Evolutionary conservation across 148 eudicot genomes (phyloP).

Genomic region (Simmondsia chinensis): DNA sequence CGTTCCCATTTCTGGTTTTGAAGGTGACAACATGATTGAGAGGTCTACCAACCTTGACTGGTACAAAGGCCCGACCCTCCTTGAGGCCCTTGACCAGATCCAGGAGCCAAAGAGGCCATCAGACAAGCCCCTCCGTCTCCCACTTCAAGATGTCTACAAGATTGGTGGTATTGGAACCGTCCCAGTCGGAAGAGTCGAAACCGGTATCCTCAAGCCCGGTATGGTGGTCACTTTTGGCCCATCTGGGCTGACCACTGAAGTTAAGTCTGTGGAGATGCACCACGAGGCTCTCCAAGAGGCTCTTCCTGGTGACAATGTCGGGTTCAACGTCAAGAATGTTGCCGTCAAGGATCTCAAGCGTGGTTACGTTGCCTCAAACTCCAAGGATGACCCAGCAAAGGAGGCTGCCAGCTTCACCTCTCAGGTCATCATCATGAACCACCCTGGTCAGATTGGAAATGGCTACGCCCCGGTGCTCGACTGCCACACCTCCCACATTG

Average conservation of each 20-base stretch:
- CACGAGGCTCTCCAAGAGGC: slow-evolving; percentile 29
- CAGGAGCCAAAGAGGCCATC: slow-evolving; percentile 25
- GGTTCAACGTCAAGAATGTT: slow-evolving; percentile 31
- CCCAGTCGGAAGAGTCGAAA: slow-evolving; percentile 31
- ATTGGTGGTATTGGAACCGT: slow-evolving; percentile 35
- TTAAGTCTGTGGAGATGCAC: slow-evolving; percentile 38
- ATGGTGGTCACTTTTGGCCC: slow-evolving; percentile 33
- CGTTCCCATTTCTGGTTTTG: slow-evolving; percentile 28
- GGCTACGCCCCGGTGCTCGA: slow-evolving; percentile 30
- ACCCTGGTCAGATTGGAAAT: slow-evolving; percentile 29
- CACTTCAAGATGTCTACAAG: slow-evolving; percentile 35
- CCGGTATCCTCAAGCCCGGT: slow-evolving; percentile 28
- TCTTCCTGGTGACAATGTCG: slow-evolving; percentile 32
- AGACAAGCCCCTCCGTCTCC: slow-evolving; percentile 32
- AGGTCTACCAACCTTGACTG: slow-evolving; percentile 30
- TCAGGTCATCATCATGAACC: slow-evolving; percentile 36
- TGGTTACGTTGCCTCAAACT: slow-evolving; percentile 23
- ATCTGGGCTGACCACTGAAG: slow-evolving; percentile 32
- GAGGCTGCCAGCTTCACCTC: slow-evolving; percentile 28
- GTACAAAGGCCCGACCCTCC: slow-evolving; percentile 38
- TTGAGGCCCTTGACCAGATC: slow-evolving; percentile 26
- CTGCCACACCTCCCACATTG: slow-evolving; percentile 36
- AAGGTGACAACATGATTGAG: slow-evolving; percentile 30
- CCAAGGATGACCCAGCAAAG: slow-evolving; percentile 29
- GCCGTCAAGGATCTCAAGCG: slow-evolving; percentile 31